Percentiles rank a stretch among this genome's conserved stretches.
Conservation (phyloP, 2,329 filamentous ascomycete species). For the Alternaria sp. region DNA sequence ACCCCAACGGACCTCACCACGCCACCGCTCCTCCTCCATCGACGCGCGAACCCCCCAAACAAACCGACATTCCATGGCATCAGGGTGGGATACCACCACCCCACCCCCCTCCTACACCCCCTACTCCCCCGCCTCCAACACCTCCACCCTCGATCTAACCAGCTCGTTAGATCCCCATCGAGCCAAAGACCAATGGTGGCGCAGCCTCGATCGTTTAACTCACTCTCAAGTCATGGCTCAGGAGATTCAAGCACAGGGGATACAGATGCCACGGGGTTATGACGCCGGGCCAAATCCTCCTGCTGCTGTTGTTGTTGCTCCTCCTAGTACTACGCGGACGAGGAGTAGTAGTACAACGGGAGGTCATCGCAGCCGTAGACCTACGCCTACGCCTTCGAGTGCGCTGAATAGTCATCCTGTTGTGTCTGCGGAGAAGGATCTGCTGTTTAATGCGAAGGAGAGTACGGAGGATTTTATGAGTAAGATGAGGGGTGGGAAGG, state of each 20-base stretch:
- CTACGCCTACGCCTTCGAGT: neutral
- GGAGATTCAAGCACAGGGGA: neutral
- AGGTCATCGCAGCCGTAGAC: neutral
- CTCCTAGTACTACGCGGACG: neutral
- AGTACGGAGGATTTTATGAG: constrained; percentile 2
- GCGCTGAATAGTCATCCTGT: neutral
- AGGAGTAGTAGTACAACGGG: neutral
- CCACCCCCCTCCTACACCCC: constrained; percentile 9
- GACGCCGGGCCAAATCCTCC: neutral
- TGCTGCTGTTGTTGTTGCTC: neutral
- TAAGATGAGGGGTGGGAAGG: neutral
- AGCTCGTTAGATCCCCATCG: constrained; percentile 25
- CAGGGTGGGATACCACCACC: constrained; percentile 25
- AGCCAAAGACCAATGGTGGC: constrained; percentile 21
- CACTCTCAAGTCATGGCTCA: constrained; percentile 3
- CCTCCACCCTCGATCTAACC: constrained; percentile 25
- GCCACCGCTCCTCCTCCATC: constrained; percentile 15
- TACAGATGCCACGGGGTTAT: neutral
- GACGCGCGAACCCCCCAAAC: neutral
- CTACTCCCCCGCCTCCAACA: constrained; percentile 11
- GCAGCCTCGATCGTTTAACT: constrained; percentile 13
- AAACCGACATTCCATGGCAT: constrained; percentile 3
- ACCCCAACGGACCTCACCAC: constrained; percentile 18
- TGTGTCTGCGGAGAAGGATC: neutral
- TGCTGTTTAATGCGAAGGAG: neutral